Evolutionary conservation across 2,329 filamentous ascomycete genomes (phyloP), one percentile per base, ranked within the genome.

Genomic region (Aspergillus ochraceus): DNA sequence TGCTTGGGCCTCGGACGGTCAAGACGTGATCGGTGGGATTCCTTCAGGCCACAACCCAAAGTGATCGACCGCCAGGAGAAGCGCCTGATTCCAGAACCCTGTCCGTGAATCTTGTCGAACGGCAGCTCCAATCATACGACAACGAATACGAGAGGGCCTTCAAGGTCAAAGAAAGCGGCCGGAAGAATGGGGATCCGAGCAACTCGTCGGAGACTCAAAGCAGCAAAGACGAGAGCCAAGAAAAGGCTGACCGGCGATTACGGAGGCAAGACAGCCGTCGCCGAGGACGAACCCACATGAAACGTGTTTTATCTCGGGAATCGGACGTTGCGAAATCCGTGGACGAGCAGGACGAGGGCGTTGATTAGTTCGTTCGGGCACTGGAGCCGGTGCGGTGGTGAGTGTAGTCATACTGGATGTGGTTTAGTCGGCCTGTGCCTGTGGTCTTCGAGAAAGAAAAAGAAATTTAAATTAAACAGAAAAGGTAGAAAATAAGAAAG

Each of bases 251-350:
- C 32, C 45, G 45, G 53, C 29, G 45, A 49, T 17, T 49, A 42
- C 53, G 53, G 53, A 55, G 24, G n/a, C 24, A 49, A 39, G 19
- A 49, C 45, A 32, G 26, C 45, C 53, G 45, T 32, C 19, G n/a
- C 32, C 32, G 51, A 36, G 17, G n/a, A 12, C 29, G 24, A 54
- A 61, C 58, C 60, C 54, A 49, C 36, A 42, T 55, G 49, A 51
- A 51, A 51, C 49, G 22, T 20, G 45, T 24, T 20, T 47, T 22
- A 47, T 22, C 57, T 57, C 61, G 64, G 64, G 24, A 60, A 62
- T 63, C 68, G 68, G 68, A 59, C 45, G 11, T 47, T 24, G 45
- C 45, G 45, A 24, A 24, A 47, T 11, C 45, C 45, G 45, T 47
- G 32, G 32, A 36, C 6, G 8, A 29, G 26, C 26, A 8, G 8